Evolutionary conservation across 345 rosid genomes (phyloP), one percentile per base, ranked within the genome.

Genomic region (Cochlearia excelsa): DNA sequence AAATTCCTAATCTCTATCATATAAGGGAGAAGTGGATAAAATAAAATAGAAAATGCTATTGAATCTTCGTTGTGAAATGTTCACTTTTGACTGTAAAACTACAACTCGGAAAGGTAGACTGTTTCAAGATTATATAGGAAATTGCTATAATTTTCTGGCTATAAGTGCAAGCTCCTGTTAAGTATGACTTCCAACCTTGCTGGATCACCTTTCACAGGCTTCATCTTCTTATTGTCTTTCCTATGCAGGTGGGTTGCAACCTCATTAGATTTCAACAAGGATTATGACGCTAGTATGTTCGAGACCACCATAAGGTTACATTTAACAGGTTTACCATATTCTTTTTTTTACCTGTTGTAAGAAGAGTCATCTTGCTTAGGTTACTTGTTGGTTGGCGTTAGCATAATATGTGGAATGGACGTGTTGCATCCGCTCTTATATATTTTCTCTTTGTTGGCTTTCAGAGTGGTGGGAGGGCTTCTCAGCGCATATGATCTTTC

Each of bases 221-320:
- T 56, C 42, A 49, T 63, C 30, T 57, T 9, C 31, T 45, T 44
- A n/a, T 51, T 51, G 30, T 53, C 52, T 54, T 65, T 66, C 34
- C 33, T 72, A 38, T 84, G 76, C 84, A 94, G 99, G 74, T 90
- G 97, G 99, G 89, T 90, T 72, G 92, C 97, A 51, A 84, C 68
- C 67, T 74, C 97, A 26, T 80, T 94, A 84, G 84, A 90, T 74
- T 90, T 90, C 57, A 77, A 90, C 83, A 94, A 87, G 84, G 80
- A 84, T 66, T 85, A 90, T 57, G 88, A 77, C 10, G 99, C 97
- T 59, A 94, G 96, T 69, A 95, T 94, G 66, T 94, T 90, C 37
- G 97, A 90, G 82, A 94, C 99, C 81, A 94, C 99, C 80, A 94
- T 94, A 84, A 94, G 99, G 99, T 90, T 78, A 72, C 81, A 68